These are phyloP conservation scores for Tricholoma saponaceum DNA, from an alignment of 768 basidiomycete species.

Conservation along the genomic window DNA sequence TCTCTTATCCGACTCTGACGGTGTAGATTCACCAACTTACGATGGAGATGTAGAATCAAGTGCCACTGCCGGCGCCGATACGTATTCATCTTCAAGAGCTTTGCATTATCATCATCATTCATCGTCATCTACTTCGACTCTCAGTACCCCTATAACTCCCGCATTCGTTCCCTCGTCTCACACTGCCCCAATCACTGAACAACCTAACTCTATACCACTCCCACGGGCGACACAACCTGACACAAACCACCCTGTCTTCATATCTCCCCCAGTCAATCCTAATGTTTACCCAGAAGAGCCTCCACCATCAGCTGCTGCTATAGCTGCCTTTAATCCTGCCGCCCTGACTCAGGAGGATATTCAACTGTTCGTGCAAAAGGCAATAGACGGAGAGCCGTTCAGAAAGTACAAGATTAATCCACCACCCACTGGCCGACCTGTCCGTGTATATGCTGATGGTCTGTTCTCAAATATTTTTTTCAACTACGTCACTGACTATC, in stretches of 20 bases:
- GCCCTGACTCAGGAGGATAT: constrained; percentile 74
- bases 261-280: constrained; percentile 27
- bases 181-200: constrained; percentile 20
- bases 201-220: constrained; percentile 18
- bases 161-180: constrained; percentile 18
- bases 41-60: constrained; percentile 87
- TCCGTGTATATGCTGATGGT: constrained; percentile 95
- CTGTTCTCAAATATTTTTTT: constrained; percentile 19
- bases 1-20: constrained; percentile 64
- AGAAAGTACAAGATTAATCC: constrained; percentile 79
- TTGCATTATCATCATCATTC: constrained; percentile 34
- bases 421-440: constrained; percentile 77
- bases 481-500: constrained; percentile 24
- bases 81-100: constrained; percentile 24
- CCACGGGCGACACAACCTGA: constrained; percentile 15
- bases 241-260: constrained; percentile 29
- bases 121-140: constrained; percentile 50
- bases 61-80: constrained; percentile 54
- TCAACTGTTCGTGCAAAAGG: constrained; percentile 67
- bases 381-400: constrained; percentile 65
- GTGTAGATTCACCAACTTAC: constrained; percentile 83
- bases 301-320: constrained; percentile 32
- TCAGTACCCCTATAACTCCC: constrained; percentile 39
- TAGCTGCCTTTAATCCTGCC: constrained; percentile 56
- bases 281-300: constrained; percentile 33